These are phyloP conservation scores for Torulaspora microellipsoides DNA, from an alignment of 805 yeast genomes.

Conservation along the genomic window DNA sequence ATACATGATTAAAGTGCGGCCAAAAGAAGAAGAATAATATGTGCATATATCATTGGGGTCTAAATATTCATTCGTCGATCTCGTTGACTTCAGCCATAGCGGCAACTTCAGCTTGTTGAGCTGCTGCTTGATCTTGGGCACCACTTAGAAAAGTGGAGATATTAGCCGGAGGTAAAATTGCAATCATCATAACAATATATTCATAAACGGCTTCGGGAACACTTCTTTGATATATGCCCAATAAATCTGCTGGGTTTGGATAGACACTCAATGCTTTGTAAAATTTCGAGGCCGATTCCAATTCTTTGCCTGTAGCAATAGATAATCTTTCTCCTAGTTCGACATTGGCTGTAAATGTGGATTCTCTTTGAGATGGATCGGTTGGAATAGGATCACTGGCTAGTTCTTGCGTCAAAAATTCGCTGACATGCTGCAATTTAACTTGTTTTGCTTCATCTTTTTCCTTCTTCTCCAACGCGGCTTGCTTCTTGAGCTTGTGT, in stretches of 20 bases:
- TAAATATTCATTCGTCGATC: conserved; percentile 25
- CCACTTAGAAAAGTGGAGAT: conserved; percentile 63
- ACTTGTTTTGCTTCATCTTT: conserved; percentile 56
- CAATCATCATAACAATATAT: conserved; percentile 80
- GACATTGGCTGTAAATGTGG: conserved; percentile 76
- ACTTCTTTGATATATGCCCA: conserved; percentile 84
- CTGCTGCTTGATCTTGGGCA: conserved; percentile 23
- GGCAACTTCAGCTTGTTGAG: conserved; percentile 16
- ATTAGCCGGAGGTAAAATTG: conserved; percentile 81
- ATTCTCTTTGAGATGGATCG: conserved; percentile 64
- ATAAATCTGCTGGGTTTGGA: conserved; percentile 90
- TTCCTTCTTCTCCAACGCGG: conserved; percentile 49
- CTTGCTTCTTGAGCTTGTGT: conserved; percentile 57
- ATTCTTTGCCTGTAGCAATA: conserved; percentile 57
- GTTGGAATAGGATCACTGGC: conserved; percentile 71
- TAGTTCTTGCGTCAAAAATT: conserved; percentile 59
- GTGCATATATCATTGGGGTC: neutral
- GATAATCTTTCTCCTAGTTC: conserved; percentile 81
- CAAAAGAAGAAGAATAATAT: conserved; percentile 1
- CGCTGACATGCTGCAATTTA: conserved; percentile 56
- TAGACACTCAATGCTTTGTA: conserved; percentile 90
- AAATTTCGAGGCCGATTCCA: conserved; percentile 84
- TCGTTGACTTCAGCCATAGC: conserved; percentile 26
- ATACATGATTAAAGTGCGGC: conserved; percentile 1
- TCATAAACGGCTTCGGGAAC: conserved; percentile 81